These are phyloP conservation scores for Coemansia reversa DNA, from an alignment of 192 early-diverging fungal genomes.

Conservation along the genomic window DNA sequence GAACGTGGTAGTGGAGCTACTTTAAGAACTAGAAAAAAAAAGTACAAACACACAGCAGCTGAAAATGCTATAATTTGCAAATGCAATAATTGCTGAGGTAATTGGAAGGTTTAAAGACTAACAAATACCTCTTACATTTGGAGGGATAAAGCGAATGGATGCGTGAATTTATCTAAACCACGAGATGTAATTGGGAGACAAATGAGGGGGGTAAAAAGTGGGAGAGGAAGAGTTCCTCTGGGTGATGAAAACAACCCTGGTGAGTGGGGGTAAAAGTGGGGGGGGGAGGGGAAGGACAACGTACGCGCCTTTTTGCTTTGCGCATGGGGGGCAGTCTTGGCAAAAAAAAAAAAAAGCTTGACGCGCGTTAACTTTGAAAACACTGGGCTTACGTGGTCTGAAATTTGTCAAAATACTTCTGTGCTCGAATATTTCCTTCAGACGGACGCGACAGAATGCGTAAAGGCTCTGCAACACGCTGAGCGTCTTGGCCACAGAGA, in stretches of 20 bases:
- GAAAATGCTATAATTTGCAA: neutral
- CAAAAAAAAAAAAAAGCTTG: neutral
- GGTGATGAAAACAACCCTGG: neutral
- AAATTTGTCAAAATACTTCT: no score
- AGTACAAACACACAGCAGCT: neutral
- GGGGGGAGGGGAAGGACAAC: neutral
- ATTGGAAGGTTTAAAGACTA: neutral
- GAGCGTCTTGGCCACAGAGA: neutral
- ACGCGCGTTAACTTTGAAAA: neutral
- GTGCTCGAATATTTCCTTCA: no score
- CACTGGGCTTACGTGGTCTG: neutral
- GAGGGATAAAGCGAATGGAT: no score
- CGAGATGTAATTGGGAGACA: neutral
- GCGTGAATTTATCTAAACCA: neutral
- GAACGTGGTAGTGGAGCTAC: neutral
- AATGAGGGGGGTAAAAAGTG: neutral
- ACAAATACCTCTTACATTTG: neutral
- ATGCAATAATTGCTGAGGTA: neutral
- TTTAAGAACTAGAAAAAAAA: neutral
- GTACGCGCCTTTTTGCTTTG: neutral
- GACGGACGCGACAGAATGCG: neutral
- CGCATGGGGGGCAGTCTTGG: neutral
- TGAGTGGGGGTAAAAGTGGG: neutral
- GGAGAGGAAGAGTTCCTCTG: neutral
- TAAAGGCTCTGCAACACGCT: neutral